Percentiles rank a stretch among this genome's conserved stretches.
Conservation (phyloP, 805 yeast genomes). For the Cyberlindnera maclurae region DNA sequence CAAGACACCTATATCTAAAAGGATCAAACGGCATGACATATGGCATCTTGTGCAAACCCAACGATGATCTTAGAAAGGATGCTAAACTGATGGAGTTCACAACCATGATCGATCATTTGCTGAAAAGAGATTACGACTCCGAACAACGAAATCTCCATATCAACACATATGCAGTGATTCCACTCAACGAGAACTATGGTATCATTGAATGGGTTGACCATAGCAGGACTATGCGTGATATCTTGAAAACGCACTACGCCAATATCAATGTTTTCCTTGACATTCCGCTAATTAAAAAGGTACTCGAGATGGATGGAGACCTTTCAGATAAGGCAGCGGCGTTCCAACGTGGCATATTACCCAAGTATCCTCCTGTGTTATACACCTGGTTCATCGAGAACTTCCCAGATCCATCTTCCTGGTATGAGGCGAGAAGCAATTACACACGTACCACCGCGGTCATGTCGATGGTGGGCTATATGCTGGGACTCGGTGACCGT, state of each 20-base stretch:
- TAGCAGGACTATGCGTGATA: conserved; percentile 63
- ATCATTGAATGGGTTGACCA: conserved; percentile 85
- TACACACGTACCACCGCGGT: conserved; percentile 83
- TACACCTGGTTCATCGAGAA: conserved; percentile 83
- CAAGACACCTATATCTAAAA: conserved; percentile 63
- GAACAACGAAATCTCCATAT: conserved; percentile 65
- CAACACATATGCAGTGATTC: conserved; percentile 81
- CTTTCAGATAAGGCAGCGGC: conserved; percentile 28
- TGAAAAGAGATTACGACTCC: conserved; percentile 62
- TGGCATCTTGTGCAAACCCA: conserved; percentile 71
- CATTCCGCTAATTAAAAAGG: conserved; percentile 20
- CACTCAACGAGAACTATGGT: conserved; percentile 81
- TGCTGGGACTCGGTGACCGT: conserved; percentile 91
- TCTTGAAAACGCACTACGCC: conserved; percentile 39
- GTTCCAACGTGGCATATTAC: conserved; percentile 27
- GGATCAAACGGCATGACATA: conserved; percentile 78
- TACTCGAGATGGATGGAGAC: conserved; percentile 22
- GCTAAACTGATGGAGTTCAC: conserved; percentile 89
- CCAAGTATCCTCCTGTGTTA: conserved; percentile 57
- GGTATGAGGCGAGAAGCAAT: conserved; percentile 75
- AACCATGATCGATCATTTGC: conserved; percentile 70
- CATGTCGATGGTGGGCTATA: conserved; percentile 95
- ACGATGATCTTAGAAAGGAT: conserved; percentile 92
- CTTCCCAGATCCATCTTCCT: conserved; percentile 81
- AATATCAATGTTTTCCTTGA: conserved; percentile 31